Evolutionary conservation across 805 yeast genomes (phyloP).

Genomic region (Candida tibetensis): DNA sequence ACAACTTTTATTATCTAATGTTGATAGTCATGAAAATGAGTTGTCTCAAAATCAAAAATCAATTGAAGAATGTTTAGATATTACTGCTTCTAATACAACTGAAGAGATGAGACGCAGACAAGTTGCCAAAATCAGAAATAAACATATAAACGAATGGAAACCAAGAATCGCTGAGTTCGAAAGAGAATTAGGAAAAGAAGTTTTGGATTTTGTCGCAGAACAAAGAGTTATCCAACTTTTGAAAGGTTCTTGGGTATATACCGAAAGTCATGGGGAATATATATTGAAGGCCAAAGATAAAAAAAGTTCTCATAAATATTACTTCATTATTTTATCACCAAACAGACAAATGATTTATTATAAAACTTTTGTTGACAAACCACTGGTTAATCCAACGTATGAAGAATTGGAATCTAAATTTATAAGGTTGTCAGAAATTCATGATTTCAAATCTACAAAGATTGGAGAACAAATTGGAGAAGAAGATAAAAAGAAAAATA

Average conservation of each 20-base stretch:
- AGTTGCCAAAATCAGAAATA: constrained; percentile 38
- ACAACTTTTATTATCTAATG: constrained; percentile 38
- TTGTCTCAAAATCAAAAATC: constrained; percentile 18
- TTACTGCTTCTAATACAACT: constrained; percentile 41
- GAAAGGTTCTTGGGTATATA: constrained; percentile 78
- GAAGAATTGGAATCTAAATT: constrained; percentile 54
- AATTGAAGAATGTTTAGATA: constrained; percentile 46
- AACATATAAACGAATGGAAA: constrained; percentile 44
- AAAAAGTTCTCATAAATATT: constrained; percentile 34
- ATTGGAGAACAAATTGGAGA: constrained; percentile 42
- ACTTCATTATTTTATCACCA: constrained; percentile 63
- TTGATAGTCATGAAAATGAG: constrained; percentile 27
- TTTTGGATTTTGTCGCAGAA: constrained; percentile 67
- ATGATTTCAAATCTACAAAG: constrained; percentile 49
- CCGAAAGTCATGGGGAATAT: constrained; percentile 50
- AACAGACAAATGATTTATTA: constrained; percentile 59
- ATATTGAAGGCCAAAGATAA: constrained; percentile 22
- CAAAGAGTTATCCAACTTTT: constrained; percentile 71
- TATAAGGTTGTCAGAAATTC: constrained; percentile 52
- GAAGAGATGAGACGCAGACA: constrained; percentile 55
- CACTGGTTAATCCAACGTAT: constrained; percentile 50
- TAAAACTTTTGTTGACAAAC: constrained; percentile 53
- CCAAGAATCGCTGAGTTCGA: constrained; percentile 47
- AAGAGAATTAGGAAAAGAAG: constrained; percentile 51
- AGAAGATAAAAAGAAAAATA: constrained; percentile 41